Percentiles rank a stretch among this genome's conserved stretches.
These are phyloP conservation scores for Saturnispora saitoi DNA, from an alignment of 805 yeast genomes.

Conservation along the genomic window DNA sequence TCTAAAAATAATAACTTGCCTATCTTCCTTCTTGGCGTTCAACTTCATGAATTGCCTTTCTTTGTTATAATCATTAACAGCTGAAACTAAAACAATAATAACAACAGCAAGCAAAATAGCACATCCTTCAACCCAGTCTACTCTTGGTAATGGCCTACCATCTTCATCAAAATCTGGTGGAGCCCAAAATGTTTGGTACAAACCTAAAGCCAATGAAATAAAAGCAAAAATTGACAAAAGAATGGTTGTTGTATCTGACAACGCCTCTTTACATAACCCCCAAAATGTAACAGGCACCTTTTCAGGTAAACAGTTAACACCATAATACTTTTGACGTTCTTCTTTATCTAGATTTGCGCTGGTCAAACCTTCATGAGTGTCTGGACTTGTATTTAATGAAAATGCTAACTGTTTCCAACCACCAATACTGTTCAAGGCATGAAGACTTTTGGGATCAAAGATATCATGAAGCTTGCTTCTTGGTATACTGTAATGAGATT, in stretches of 20 bases:
- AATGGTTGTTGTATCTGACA: constrained; percentile 85
- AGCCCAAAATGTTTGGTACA: constrained; percentile 86
- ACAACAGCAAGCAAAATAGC: constrained; percentile 88
- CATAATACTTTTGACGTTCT: constrained; percentile 44
- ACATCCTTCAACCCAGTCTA: constrained; percentile 98
- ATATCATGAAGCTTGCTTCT: constrained; percentile 35
- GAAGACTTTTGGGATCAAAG: constrained; percentile 57
- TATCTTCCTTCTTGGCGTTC: constrained; percentile 80
- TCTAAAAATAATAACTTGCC: constrained; percentile 69
- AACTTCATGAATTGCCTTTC: constrained; percentile 86
- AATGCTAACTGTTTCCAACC: constrained; percentile 32
- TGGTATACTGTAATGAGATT: constrained; percentile 17
- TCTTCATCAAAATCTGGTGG: constrained; percentile 70
- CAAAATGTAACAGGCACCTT: constrained; percentile 61
- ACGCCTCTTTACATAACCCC: constrained; percentile 65
- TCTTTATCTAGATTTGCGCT: constrained; percentile 25
- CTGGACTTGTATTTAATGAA: constrained; percentile 29
- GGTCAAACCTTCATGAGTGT: constrained; percentile 33
- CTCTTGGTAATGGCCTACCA: constrained; percentile 69
- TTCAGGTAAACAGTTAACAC: constrained; percentile 65
- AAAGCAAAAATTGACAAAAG: constrained; percentile 79
- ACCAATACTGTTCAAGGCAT: constrained; percentile 34
- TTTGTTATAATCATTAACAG: constrained; percentile 93
- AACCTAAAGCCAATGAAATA: constrained; percentile 80
- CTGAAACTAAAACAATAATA: constrained; percentile 89